These are phyloP conservation scores for Cutaneotrichosporon curvatum DNA, from an alignment of 1,284 basidiomycete species.

Conservation along the genomic window DNA sequence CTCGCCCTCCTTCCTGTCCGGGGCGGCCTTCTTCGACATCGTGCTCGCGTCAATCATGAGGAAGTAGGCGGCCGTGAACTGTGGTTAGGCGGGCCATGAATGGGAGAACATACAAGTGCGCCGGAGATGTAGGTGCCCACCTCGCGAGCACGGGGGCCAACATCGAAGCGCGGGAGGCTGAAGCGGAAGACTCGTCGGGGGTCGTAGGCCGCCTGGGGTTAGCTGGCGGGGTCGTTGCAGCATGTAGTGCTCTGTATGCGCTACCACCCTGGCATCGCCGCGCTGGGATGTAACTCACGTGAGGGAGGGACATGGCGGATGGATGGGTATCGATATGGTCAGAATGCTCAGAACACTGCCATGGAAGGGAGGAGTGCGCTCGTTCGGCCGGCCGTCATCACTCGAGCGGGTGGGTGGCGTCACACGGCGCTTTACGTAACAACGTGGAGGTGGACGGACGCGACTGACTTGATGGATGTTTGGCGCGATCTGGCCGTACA, in stretches of 20 bases:
- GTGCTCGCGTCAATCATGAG: constrained; percentile 91
- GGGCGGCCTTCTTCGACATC: constrained; percentile 67
- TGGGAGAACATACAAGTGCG: constrained; percentile 65
- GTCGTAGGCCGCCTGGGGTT: constrained; percentile 61
- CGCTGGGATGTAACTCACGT: too few species aligned
- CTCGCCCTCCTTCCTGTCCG: constrained; percentile 53
- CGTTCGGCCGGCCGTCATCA: not conserved
- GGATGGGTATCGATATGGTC: not conserved
- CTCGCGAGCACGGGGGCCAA: constrained; percentile 53
- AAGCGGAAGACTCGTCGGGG: constrained; percentile 70
- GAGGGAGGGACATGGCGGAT: constrained; percentile 25
- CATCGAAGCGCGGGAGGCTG: constrained; percentile 46
- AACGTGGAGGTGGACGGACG: not conserved
- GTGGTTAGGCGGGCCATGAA: constrained; percentile 1
- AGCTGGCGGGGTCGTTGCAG: not conserved
- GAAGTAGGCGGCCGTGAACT: constrained; percentile 94
- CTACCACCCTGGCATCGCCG: too few species aligned
- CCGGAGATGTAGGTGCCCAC: constrained; percentile 87
- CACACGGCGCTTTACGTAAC: not conserved
- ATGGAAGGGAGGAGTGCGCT: too few species aligned
- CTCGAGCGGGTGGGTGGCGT: too few species aligned
- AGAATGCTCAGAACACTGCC: too few species aligned
- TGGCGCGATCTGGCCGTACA: constrained; percentile 1
- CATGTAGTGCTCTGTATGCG: too few species aligned
- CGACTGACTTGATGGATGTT: constrained; percentile 4